A percentile compares a stretch with the other conserved stretches of the same genome.
Evolutionary conservation across 1,284 basidiomycete genomes (phyloP).

Genomic region (Xerocomus minutiporus): DNA sequence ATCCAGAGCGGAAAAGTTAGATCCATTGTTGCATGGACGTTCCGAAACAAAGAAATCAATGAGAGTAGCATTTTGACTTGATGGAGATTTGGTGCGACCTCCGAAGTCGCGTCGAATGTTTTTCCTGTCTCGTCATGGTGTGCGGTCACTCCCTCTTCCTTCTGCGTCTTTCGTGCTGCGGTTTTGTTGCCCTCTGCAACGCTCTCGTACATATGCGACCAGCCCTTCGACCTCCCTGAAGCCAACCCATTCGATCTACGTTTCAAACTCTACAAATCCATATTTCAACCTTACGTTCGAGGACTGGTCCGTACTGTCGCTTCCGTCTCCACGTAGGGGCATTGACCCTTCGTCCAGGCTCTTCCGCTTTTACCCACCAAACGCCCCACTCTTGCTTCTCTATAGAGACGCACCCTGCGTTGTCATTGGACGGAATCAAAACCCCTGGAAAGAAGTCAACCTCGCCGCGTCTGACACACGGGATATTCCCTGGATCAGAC

Average conservation of each 20-base stretch:
- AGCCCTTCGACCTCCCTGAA: constrained; percentile 20
- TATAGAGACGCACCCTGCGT: constrained; percentile 91
- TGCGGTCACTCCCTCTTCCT: neutral
- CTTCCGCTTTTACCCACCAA: constrained; percentile 67
- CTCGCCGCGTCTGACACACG: constrained; percentile 46
- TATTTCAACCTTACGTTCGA: constrained; percentile 94
- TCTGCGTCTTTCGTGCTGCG: neutral
- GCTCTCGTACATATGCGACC: constrained; percentile 14
- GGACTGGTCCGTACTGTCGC: constrained; percentile 66
- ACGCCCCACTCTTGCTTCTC: constrained; percentile 75
- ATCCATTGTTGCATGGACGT: no score
- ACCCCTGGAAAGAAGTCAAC: constrained; percentile 97
- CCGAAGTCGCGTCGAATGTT: constrained; percentile 19
- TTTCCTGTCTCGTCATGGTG: constrained; percentile 12
- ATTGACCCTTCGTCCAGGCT: constrained; percentile 53
- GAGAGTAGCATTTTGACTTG: no score
- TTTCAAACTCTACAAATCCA: constrained; percentile 81
- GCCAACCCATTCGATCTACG: constrained; percentile 60
- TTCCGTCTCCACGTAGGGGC: neutral
- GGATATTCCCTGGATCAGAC: constrained; percentile 77
- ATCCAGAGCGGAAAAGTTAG: neutral
- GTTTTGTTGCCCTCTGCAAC: neutral
- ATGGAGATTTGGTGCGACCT: neutral
- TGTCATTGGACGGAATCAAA: constrained; percentile 95
- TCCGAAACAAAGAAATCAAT: no score